These are phyloP conservation scores for Smithsoniella earleae DNA, from an alignment of 163 green algal species.

Conservation along the genomic window DNA sequence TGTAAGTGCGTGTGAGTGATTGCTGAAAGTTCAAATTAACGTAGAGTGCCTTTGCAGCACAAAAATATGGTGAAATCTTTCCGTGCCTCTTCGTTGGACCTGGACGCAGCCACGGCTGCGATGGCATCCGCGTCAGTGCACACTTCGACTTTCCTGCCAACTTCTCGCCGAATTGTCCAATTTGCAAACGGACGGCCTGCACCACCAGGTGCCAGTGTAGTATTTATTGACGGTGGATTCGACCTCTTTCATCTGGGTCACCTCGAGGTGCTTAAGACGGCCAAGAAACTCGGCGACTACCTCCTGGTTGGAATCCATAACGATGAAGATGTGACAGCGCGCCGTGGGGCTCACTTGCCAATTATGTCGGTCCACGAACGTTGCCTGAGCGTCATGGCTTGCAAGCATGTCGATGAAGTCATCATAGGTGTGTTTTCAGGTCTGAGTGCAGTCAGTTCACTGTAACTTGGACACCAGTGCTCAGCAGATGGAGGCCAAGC, in stretches of 20 bases:
- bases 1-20: not conserved
- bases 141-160: slow-evolving; percentile 84
- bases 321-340: slow-evolving; percentile 77
- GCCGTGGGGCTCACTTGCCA: slow-evolving; percentile 76
- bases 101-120: not conserved
- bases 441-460: too few relatives aligned
- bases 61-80: slow-evolving; percentile 16
- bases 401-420: slow-evolving; percentile 93
- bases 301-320: slow-evolving; percentile 93
- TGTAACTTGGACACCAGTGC: too few relatives aligned
- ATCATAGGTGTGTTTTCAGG: slow-evolving; percentile 69
- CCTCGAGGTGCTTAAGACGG: slow-evolving; percentile 76
- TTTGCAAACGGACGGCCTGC: slow-evolving; percentile 71
- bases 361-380: slow-evolving; percentile 98
- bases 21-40: not conserved
- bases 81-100: not conserved
- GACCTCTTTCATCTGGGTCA: slow-evolving; percentile 96
- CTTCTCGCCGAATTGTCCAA: slow-evolving; percentile 81
- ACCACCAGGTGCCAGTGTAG: slow-evolving; percentile 58
- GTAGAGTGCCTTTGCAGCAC: not conserved
- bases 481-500: too few relatives aligned
- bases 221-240: slow-evolving; percentile 98
- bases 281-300: slow-evolving; percentile 80
- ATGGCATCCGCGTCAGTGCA: slow-evolving; percentile 30
- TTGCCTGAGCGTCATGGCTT: slow-evolving; percentile 85